Evolutionary conservation across 2,329 filamentous ascomycete species (phyloP).

Genomic region (Ophiostoma sp.): DNA sequence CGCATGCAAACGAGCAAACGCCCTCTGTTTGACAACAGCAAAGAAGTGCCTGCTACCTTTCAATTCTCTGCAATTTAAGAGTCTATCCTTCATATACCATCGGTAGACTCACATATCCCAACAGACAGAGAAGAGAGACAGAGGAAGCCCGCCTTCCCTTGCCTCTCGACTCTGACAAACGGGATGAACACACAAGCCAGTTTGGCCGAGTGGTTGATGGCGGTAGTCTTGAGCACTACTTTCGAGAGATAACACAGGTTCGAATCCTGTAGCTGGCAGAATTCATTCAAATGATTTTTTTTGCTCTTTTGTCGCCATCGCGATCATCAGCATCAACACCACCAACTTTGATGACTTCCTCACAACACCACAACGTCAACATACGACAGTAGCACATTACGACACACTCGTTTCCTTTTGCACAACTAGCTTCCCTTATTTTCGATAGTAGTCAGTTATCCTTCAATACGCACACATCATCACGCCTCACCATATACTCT

Average conservation of each 20-base stretch:
- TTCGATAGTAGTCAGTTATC: neutral
- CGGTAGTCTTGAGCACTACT: constrained; percentile 32
- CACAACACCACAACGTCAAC: too few species aligned
- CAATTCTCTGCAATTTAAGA: neutral
- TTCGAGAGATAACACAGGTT: constrained; percentile 32
- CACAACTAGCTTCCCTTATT: neutral
- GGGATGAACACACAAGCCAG: constrained; percentile 25
- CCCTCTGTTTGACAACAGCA: neutral
- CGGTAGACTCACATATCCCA: neutral
- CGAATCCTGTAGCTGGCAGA: constrained; percentile 32
- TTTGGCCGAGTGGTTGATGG: constrained; percentile 33
- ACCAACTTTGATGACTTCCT: neutral
- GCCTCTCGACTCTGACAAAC: constrained; percentile 7
- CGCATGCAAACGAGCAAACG: neutral
- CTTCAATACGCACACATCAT: neutral
- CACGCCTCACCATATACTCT: too few species aligned
- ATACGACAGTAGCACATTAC: neutral
- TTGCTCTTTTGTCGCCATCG: neutral
- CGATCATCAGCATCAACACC: neutral
- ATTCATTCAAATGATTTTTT: constrained; percentile 5
- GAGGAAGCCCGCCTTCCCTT: neutral
- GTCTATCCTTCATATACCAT: constrained; percentile 20
- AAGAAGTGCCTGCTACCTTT: neutral
- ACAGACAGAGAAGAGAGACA: constrained; percentile 14
- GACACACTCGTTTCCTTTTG: neutral